Evolutionary conservation across 345 rosid genomes (phyloP), one percentile per base, ranked within the genome.

Genomic region (Zanthoxylum bungeanum): DNA sequence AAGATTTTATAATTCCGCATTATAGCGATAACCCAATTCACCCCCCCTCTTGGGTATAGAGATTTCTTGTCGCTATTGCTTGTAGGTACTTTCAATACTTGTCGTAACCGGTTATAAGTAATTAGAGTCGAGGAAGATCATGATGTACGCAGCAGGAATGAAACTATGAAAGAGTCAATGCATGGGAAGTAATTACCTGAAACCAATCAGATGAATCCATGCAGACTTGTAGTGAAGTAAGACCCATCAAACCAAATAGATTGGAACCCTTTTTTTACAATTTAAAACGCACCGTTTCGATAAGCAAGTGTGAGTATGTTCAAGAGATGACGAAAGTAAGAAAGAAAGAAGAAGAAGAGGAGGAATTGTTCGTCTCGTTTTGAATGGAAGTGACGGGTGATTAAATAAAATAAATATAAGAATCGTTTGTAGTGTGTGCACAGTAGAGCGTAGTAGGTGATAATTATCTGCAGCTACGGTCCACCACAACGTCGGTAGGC

Each of bases 191-290:
- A 44, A 11, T 61, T 75, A 92, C 98, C 95, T 92, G 97, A 28
- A 94, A 85, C 98, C 98, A 94, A 33, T 92, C 97, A 46, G 95
- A 66, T 50, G 96, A 90, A 80, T 94, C 98, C 98, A 92, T 89
- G 91, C 95, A 94, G 70, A 87, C 95, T 82, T 88, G 98, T 50
- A 92, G 84, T 77, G 97, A 92, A 75, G 86, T 86, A 64, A 89
- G 85, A 73, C 88, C 89, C 93, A 90, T 90, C 37, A 36, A 39
- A 36, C 6, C 42, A 72, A n/a, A n/a, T n/a, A n/a, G 34, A 52
- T 40, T 7, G 9, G 57, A 37, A 2, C 4, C 5, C 40, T 46
- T 28, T 8, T 25, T 25, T 27, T n/a, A 25, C 5, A 19, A n/a
- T n/a, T n/a, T n/a, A n/a, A 0, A 24, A 51, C 39, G 33, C 28